phyloP scores from a whole-genome alignment of 768 basidiomycete species.

The Suillus variegatus region DNA sequence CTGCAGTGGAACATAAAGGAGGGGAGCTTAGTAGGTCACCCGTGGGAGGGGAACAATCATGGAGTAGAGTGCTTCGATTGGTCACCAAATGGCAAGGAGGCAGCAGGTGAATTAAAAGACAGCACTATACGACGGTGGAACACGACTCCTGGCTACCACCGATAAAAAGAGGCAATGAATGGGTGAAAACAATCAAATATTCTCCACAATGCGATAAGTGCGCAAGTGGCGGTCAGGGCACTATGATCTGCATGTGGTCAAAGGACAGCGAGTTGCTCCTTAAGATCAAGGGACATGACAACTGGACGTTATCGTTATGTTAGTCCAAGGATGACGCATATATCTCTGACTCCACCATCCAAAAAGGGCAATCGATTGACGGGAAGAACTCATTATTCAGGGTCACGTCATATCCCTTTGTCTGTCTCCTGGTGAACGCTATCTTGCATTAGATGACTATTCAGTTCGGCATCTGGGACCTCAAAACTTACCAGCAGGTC shows the following conservation, averaged over 20 bases:
- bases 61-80: constrained; percentile 10
- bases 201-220: not conserved
- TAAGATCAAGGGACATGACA: not conserved
- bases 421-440: not conserved
- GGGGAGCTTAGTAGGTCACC: not conserved
- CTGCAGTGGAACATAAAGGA: not conserved
- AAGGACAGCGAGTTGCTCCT: not conserved
- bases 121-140: constrained; percentile 17
- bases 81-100: constrained; percentile 8
- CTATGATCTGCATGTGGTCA: not conserved
- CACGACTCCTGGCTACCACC: not conserved
- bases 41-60: not conserved
- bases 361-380: not conserved
- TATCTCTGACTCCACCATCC: not conserved
- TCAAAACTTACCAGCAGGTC: not conserved
- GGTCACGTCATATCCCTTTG: not conserved
- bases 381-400: not conserved
- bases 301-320: not conserved
- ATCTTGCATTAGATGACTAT: not conserved
- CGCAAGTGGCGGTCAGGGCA: not conserved
- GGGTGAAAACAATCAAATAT: not conserved
- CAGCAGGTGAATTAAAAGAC: constrained; percentile 13
- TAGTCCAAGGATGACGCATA: not conserved
- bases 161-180: not conserved
- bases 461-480: constrained; percentile 3